Evolutionary conservation across 2,329 filamentous ascomycete genomes (phyloP), one percentile per base, ranked within the genome.

Genomic region (Colletotrichum lindemuthianum): DNA sequence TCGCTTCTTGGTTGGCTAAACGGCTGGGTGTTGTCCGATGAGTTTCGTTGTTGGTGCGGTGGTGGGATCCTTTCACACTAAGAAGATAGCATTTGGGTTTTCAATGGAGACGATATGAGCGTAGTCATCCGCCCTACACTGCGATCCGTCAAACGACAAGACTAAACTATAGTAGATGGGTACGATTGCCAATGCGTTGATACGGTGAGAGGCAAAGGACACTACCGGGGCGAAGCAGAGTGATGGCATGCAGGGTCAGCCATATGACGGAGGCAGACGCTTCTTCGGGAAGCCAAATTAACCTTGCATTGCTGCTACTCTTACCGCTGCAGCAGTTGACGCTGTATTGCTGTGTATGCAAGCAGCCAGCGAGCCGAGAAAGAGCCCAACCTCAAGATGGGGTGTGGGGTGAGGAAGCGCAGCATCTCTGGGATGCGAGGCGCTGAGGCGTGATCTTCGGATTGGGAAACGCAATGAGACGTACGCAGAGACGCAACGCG

Each of bases 401-500:
- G 32, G 32, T 37, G 34, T 11, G 58, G 51, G 24, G 43, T 37
- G 45, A 40, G 12, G 40, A 56, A 64, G 33, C 59, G 24, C 24
- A 24, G 24, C 24, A 24, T 24, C 24, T 24, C 24, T 24, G 24
- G 50, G 63, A 33, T 59, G 60, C 44, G 59, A 59, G 63, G 45
- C 48, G 63, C 60, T 37, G 63, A 50, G 59, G 59, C 63, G 37
- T 58, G 54, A 54, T 64, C 59, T 64, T 64, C 63, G 41, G 63
- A 57, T 43, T 56, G 52, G 57, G 63, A 63, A 52, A 63, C 51
- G 39, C 45, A 55, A 34, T 34, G 39, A 47, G 50, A 33, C 39
- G 43, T 9, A 39, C 45, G 11, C 24, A 51, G 39, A n/a, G 39
- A 40, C 33, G 41, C 11, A 24, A 13, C 9, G n/a, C n/a, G 16